phyloP scores from a whole-genome alignment of 192 early-diverging fungal genomes.

The Blastocladiella britannica region DNA sequence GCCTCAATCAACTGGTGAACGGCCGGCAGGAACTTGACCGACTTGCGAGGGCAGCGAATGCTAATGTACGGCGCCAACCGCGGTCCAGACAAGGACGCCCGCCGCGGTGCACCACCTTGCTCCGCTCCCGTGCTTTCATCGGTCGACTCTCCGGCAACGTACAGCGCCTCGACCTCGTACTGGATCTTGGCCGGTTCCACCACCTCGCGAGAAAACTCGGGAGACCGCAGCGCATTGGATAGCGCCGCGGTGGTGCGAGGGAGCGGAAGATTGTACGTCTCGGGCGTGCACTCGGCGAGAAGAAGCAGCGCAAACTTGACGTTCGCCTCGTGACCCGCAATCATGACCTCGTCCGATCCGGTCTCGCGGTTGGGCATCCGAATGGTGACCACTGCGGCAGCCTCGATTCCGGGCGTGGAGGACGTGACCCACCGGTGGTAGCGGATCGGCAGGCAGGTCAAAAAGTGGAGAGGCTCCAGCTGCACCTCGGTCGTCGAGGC shows the following conservation, averaged over 20 bases:
- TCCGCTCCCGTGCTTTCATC: no score
- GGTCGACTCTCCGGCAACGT: constrained; percentile 15
- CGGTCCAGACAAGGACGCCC: no score
- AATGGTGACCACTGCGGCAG: constrained; percentile 23
- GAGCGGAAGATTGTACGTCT: constrained; percentile 14
- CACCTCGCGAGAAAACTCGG: constrained; percentile 13
- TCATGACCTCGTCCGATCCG: constrained; percentile 27
- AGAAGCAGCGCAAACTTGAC: constrained; percentile 23
- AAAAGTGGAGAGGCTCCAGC: constrained; percentile 12
- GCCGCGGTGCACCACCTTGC: no score
- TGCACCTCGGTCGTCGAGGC: background rate
- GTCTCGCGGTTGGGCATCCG: constrained; percentile 39
- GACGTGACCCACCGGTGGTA: constrained; percentile 15
- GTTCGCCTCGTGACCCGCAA: constrained; percentile 31
- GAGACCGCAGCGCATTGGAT: no score
- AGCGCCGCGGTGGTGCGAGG: no score
- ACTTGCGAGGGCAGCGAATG: no score
- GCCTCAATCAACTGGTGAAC: no score
- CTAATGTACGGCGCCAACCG: no score
- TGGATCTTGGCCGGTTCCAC: constrained; percentile 14
- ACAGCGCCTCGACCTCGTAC: constrained; percentile 11
- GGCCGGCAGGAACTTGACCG: no score
- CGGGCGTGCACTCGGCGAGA: constrained; percentile 17
- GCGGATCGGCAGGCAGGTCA: constrained; percentile 13
- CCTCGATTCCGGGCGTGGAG: constrained; percentile 20